A percentile compares a stretch with the other conserved stretches of the same genome.
phyloP scores from a whole-genome alignment of 257 asterid species.

The Solanum clarkiae region DNA sequence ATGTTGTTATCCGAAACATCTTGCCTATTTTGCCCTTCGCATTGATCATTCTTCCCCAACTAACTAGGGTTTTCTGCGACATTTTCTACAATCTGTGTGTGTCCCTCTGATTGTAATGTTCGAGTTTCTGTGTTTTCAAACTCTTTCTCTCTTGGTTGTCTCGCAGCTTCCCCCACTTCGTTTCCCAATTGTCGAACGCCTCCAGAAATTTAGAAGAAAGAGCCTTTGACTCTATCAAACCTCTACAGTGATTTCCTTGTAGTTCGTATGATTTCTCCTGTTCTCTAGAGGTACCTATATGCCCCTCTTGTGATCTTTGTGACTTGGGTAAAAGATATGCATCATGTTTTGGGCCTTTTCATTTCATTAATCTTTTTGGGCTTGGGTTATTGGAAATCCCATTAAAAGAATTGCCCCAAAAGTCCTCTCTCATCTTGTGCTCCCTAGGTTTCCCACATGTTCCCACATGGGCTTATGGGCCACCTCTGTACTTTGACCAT shows the following conservation, averaged over 20 bases:
- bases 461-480: not conserved
- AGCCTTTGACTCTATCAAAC: not conserved
- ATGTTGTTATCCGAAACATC: not conserved
- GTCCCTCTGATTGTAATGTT: not conserved
- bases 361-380: not conserved
- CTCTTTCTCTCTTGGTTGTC: not conserved
- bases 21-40: not conserved
- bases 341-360: not conserved
- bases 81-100: not conserved
- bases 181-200: not conserved
- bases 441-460: not conserved
- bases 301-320: not conserved
- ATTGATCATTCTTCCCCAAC: not conserved
- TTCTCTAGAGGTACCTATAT: too few species aligned
- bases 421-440: not conserved
- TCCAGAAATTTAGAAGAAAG: not conserved
- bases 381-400: not conserved
- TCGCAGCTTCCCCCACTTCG: not conserved
- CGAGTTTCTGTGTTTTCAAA: not conserved
- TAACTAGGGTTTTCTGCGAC: not conserved
- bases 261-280: not conserved
- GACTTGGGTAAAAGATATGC: not conserved
- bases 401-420: not conserved
- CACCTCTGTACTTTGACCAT: not conserved
- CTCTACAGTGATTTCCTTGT: not conserved